A percentile compares a stretch with the other conserved stretches of the same genome.
phyloP scores from a whole-genome alignment of 768 basidiomycete species.

The Mycena capillaripes region DNA sequence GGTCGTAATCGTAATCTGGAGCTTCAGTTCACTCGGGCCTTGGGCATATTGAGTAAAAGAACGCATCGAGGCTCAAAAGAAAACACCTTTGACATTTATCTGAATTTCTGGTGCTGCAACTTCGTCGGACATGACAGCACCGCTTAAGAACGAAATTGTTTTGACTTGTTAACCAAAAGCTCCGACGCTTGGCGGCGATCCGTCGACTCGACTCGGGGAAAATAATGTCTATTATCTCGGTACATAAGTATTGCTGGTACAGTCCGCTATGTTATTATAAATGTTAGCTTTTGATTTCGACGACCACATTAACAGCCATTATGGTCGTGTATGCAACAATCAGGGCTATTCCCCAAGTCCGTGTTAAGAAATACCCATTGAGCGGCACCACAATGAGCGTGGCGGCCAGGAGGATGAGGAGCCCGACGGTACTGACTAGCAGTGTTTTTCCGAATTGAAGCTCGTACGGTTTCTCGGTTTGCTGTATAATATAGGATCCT shows the following conservation, averaged over 20 bases:
- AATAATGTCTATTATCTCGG: slow-evolving; percentile 17
- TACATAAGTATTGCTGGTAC: slow-evolving; percentile 21
- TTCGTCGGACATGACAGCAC: slow-evolving; percentile 65
- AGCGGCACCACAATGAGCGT: slow-evolving; percentile 89
- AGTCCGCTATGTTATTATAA: background rate
- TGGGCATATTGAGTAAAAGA: slow-evolving; percentile 41
- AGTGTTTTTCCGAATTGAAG: slow-evolving; percentile 88
- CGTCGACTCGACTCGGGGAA: background rate
- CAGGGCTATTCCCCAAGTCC: slow-evolving; percentile 86
- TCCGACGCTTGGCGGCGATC: background rate
- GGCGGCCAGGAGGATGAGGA: slow-evolving; percentile 79
- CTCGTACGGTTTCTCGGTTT: slow-evolving; percentile 72
- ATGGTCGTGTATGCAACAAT: slow-evolving; percentile 80
- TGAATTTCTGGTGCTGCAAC: slow-evolving; percentile 63
- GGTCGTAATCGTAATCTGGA: slow-evolving; percentile 84
- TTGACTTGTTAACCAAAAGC: background rate
- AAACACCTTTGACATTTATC: slow-evolving; percentile 78
- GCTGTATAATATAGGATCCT: slow-evolving; percentile 85
- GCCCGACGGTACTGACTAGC: slow-evolving; percentile 84
- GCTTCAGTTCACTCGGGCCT: slow-evolving; percentile 94
- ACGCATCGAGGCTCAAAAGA: background rate
- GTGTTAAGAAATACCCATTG: slow-evolving; percentile 85
- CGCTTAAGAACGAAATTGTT: slow-evolving; percentile 18
- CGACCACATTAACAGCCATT: slow-evolving; percentile 84
- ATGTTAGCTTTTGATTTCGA: slow-evolving; percentile 69